Conservation (phyloP, 345 rosid species). For the Euphorbia lathyris region DNA sequence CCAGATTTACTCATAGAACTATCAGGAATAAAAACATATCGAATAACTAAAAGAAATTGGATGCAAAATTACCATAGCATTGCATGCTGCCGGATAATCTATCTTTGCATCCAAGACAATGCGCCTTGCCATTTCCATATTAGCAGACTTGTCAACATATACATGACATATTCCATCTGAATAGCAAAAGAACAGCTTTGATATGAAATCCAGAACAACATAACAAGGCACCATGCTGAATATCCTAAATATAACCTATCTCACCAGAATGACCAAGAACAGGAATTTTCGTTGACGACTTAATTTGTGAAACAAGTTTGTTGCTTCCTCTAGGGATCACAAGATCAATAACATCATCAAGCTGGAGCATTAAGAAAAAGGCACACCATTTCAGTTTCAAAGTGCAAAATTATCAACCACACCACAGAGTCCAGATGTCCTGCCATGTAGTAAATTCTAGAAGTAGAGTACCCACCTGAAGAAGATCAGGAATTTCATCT, state of each 20-base stretch:
- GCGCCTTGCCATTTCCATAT: conserved; percentile 74
- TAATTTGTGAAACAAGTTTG: conserved; percentile 85
- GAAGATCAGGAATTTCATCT: conserved; percentile 95
- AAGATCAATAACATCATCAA: conserved; percentile 96
- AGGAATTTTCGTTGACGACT: conserved; percentile 90
- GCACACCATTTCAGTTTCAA: conserved; percentile 13
- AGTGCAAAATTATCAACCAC: conserved; percentile 5
- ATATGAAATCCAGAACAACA: conserved; percentile 14
- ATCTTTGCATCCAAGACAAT: conserved; percentile 83
- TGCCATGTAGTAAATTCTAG: background rate
- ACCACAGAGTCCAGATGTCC: background rate
- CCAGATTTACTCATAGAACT: background rate
- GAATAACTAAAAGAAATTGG: background rate
- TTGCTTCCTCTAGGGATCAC: conserved; percentile 99
- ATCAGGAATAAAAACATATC: background rate
- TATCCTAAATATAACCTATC: conserved; percentile 16
- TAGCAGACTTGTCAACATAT: conserved; percentile 83
- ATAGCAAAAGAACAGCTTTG: conserved; percentile 12
- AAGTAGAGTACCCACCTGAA: conserved; percentile 53
- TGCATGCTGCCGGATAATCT: conserved; percentile 98
- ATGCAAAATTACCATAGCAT: conserved; percentile 69
- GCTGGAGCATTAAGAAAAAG: conserved; percentile 47
- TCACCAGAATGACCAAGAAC: conserved; percentile 97
- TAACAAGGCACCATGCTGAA: conserved; percentile 4
- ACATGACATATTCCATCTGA: conserved; percentile 98